Evolutionary conservation across 163 green algal species (phyloP).

Genomic region (Scenedesmus sp.): DNA sequence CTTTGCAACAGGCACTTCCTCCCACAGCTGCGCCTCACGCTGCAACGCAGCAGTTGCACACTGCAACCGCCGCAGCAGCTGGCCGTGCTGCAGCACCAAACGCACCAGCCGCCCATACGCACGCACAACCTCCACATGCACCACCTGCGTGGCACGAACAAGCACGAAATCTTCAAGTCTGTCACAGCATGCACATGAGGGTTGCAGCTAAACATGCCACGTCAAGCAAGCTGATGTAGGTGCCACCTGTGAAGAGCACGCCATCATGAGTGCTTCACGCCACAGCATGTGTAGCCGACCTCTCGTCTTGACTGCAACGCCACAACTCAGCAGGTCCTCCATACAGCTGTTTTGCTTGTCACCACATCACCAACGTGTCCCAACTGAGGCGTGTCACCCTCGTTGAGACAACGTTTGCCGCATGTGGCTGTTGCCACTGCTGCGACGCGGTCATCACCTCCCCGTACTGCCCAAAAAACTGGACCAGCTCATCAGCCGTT

Average conservation of each 20-base stretch:
- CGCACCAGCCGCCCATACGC: conserved; percentile 51
- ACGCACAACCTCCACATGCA: conserved; percentile 62
- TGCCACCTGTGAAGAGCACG: too few relatives aligned
- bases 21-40: conserved; percentile 39
- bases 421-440: neutral
- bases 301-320: too few relatives aligned
- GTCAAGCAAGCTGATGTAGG: too few relatives aligned
- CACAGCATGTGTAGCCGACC: too few relatives aligned
- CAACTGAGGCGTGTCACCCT: too few relatives aligned
- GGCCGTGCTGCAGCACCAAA: conserved; percentile 55
- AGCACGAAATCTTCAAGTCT: neutral
- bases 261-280: too few relatives aligned
- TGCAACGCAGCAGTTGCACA: conserved; percentile 42
- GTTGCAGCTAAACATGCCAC: too few relatives aligned
- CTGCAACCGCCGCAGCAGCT: conserved; percentile 49
- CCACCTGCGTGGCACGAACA: conserved; percentile 35
- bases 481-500: conserved; percentile 47
- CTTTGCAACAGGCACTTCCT: conserved; percentile 8
- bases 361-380: too few relatives aligned
- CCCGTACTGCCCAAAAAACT: conserved; percentile 58
- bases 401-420: too few relatives aligned
- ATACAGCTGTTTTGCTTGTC: too few relatives aligned
- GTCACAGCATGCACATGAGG: too few relatives aligned
- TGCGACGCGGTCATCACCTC: conserved; percentile 30
- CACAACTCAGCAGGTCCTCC: too few relatives aligned